These are phyloP conservation scores for Phalaenopsis aphrodite DNA, from an alignment of 106 monocot species.

Conservation along the genomic window DNA sequence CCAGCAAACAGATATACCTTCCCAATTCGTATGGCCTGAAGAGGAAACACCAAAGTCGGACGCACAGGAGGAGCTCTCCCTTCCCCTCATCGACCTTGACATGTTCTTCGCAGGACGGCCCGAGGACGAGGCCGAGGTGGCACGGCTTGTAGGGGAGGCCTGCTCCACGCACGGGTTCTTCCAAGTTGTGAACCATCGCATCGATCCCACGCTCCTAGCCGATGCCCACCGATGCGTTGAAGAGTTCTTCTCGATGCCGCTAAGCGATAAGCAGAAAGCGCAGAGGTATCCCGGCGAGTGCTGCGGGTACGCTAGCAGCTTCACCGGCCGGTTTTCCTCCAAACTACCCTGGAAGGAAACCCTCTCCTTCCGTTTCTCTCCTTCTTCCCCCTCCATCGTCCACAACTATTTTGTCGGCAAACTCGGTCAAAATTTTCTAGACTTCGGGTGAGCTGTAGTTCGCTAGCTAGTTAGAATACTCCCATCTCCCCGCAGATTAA, in stretches of 20 bases:
- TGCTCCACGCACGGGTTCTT: slow-evolving; percentile 88
- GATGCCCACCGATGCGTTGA: slow-evolving; percentile 57
- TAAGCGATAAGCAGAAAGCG: slow-evolving; percentile 59
- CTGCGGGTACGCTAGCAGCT: slow-evolving; percentile 92
- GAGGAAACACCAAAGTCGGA: slow-evolving; percentile 49
- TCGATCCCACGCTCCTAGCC: slow-evolving; percentile 33
- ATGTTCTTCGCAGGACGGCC: slow-evolving; percentile 19
- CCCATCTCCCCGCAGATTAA: not conserved
- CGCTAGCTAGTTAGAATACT: not conserved
- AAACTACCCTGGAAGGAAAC: slow-evolving; percentile 97
- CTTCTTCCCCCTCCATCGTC: slow-evolving; percentile 13
- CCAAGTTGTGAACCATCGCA: slow-evolving; percentile 84
- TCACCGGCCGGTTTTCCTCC: slow-evolving; percentile 70
- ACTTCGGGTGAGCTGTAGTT: slow-evolving; percentile 30
- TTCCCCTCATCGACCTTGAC: slow-evolving; percentile 67
- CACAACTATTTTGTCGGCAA: slow-evolving; percentile 35
- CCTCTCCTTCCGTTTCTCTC: slow-evolving; percentile 55
- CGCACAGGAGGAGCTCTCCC: slow-evolving; percentile 35
- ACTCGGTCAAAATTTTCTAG: slow-evolving; percentile 33
- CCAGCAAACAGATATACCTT: slow-evolving; percentile 30
- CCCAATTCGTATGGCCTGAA: slow-evolving; percentile 64
- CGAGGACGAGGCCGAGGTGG: slow-evolving; percentile 9
- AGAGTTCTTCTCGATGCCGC: slow-evolving; percentile 65
- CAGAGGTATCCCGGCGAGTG: slow-evolving; percentile 55
- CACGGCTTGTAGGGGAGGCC: slow-evolving; percentile 29